Evolutionary conservation across 768 basidiomycete genomes (phyloP).

Genomic region (Pluteus cervinus): DNA sequence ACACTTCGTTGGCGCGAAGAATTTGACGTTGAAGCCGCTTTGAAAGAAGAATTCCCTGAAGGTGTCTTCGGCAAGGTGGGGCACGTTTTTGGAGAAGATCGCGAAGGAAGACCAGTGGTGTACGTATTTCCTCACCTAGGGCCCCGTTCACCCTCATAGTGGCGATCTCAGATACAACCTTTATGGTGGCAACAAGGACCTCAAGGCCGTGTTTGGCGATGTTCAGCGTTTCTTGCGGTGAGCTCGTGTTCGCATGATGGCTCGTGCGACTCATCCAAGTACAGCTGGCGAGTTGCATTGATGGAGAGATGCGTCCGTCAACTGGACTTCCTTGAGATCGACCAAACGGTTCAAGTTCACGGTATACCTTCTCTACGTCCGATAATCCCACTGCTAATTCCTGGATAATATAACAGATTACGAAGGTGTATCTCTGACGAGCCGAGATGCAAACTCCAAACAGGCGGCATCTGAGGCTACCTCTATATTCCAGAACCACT

Average conservation of each 20-base stretch:
- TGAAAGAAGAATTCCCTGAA: constrained; percentile 56
- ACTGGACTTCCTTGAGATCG: constrained; percentile 69
- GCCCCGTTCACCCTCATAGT: background rate
- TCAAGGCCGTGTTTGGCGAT: constrained; percentile 71
- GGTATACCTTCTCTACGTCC: constrained; percentile 26
- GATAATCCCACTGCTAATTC: background rate
- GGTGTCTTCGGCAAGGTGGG: constrained; percentile 63
- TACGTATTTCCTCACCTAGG: constrained; percentile 17
- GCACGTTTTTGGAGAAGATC: constrained; percentile 64
- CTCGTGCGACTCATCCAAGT: constrained; percentile 6
- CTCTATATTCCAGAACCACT: constrained; percentile 69
- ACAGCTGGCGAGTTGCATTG: constrained; percentile 72
- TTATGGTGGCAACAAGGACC: constrained; percentile 65
- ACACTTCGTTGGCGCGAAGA: constrained; percentile 69
- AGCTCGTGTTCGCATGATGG: constrained; percentile 1
- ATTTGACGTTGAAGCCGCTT: constrained; percentile 53
- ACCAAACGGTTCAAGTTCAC: constrained; percentile 71
- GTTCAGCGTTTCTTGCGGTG: constrained; percentile 72
- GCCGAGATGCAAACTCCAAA: constrained; percentile 70
- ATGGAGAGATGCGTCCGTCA: constrained; percentile 62
- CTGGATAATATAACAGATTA: constrained; percentile 46
- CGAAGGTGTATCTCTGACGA: constrained; percentile 59
- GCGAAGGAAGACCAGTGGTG: constrained; percentile 63
- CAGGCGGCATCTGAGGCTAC: constrained; percentile 70
- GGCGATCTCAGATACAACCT: constrained; percentile 57